phyloP scores from a whole-genome alignment of 2,329 filamentous ascomycete genomes.

The Pseudofabraea citricarpa region DNA sequence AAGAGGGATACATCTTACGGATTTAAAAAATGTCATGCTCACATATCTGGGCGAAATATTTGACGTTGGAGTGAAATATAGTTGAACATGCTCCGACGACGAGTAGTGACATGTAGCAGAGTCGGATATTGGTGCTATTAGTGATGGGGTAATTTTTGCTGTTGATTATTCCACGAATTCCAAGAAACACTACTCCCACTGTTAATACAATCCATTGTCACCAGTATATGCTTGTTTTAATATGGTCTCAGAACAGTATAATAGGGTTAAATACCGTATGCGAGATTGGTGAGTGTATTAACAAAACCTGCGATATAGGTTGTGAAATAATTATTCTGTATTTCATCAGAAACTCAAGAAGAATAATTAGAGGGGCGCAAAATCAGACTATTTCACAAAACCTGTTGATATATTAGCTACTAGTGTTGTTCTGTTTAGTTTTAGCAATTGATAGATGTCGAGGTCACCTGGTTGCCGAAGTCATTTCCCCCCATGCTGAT shows the following conservation, averaged over 20 bases:
- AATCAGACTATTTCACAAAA: slow-evolving; percentile 10
- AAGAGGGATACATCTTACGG: neutral
- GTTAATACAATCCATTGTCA: neutral
- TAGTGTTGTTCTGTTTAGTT: neutral
- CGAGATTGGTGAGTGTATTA: slow-evolving; percentile 43
- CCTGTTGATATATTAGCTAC: slow-evolving; percentile 2
- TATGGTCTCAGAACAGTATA: neutral
- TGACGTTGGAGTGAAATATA: slow-evolving; percentile 8
- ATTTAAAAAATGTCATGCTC: neutral
- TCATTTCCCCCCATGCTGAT: slow-evolving; percentile 8
- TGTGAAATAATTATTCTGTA: slow-evolving; percentile 45
- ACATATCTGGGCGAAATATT: slow-evolving; percentile 10
- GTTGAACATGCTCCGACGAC: slow-evolving; percentile 7
- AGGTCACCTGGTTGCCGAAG: slow-evolving; percentile 5
- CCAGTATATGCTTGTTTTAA: neutral
- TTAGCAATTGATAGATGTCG: neutral
- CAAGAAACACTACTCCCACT: slow-evolving; percentile 6
- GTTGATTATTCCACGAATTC: slow-evolving; percentile 6
- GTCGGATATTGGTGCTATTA: slow-evolving; percentile 5
- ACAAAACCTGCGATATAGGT: slow-evolving; percentile 45
- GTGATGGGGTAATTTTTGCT: neutral
- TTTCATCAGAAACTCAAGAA: neutral
- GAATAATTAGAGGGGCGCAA: neutral
- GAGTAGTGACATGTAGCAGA: slow-evolving; percentile 4
- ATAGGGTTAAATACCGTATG: slow-evolving; percentile 33